phyloP scores from a whole-genome alignment of 2,329 filamentous ascomycete genomes.

The Talaromyces sp. region DNA sequence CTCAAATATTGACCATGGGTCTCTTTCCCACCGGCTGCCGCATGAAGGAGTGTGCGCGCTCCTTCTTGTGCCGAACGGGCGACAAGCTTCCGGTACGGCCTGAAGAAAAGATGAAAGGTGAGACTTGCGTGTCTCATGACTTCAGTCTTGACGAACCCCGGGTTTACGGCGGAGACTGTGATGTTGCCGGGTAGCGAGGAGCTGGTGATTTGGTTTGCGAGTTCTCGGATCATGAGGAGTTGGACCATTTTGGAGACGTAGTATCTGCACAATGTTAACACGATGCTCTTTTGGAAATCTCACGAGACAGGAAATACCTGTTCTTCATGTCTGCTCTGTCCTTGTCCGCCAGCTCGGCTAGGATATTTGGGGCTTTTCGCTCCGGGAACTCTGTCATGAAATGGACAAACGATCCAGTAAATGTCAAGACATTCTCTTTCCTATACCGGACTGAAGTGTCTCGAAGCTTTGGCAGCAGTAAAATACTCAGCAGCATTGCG shows the following conservation, averaged over 20 bases:
- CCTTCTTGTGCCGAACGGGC: conserved; percentile 15
- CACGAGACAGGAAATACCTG: neutral
- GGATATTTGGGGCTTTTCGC: conserved; percentile 1
- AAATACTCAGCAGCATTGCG: conserved; percentile 26
- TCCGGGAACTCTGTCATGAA: conserved; percentile 13
- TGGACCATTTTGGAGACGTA: conserved; percentile 15
- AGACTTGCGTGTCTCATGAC: conserved; percentile 5
- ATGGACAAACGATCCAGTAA: conserved; percentile 14
- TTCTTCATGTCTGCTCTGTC: conserved; percentile 11
- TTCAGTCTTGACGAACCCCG: conserved; percentile 10
- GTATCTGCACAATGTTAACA: neutral
- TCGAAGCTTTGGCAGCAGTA: conserved; percentile 22
- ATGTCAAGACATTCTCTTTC: conserved; percentile 2
- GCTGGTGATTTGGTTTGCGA: conserved; percentile 5
- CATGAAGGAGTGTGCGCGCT: conserved; percentile 13
- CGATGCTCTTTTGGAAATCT: too few relatives aligned
- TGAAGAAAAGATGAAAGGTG: neutral
- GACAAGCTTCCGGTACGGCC: neutral
- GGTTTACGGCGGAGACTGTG: conserved; percentile 8
- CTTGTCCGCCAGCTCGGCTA: neutral
- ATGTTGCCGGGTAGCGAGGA: conserved; percentile 1
- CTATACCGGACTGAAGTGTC: conserved; percentile 15
- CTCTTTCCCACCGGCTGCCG: neutral
- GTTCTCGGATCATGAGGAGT: conserved; percentile 12
- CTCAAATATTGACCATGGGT: conserved; percentile 17